Evolutionary conservation across 768 basidiomycete species (phyloP).

Genomic region (Tulasnella sp.): DNA sequence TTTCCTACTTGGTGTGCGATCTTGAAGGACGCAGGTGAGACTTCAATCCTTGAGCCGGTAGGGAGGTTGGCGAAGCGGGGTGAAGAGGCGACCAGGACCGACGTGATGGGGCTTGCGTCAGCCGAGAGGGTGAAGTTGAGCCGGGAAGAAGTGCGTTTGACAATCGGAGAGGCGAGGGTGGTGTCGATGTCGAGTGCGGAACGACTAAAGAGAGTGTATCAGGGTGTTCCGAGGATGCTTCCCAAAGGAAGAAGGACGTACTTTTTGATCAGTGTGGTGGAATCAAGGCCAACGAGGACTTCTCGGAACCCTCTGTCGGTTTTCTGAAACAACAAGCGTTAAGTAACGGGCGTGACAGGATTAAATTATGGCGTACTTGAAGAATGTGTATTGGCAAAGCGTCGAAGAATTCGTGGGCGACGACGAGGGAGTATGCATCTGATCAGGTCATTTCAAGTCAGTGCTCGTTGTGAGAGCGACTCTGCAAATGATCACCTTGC

Average conservation of each 20-base stretch:
- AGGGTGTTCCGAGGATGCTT: slow-evolving; percentile 19
- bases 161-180: background rate
- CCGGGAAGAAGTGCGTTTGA: background rate
- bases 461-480: background rate
- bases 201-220: background rate
- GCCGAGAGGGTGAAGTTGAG: slow-evolving; percentile 12
- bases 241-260: slow-evolving; percentile 21
- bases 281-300: slow-evolving; percentile 46
- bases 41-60: slow-evolving; percentile 64
- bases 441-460: slow-evolving; percentile 13
- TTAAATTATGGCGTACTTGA: slow-evolving; percentile 40
- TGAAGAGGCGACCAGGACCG: slow-evolving; percentile 50
- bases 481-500: slow-evolving; percentile 22
- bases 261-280: slow-evolving; percentile 26
- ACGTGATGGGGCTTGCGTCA: slow-evolving; percentile 13
- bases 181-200: background rate
- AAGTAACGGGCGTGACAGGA: background rate
- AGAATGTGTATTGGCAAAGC: slow-evolving; percentile 86
- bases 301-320: slow-evolving; percentile 74
- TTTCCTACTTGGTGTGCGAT: slow-evolving; percentile 58
- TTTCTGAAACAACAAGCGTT: slow-evolving; percentile 39
- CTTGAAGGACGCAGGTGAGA: slow-evolving; percentile 59
- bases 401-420: slow-evolving; percentile 98
- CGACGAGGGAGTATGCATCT: slow-evolving; percentile 57
- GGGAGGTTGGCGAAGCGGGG: slow-evolving; percentile 58